Evolutionary conservation across 2,329 filamentous ascomycete species (phyloP), one percentile per base, ranked within the genome.

Genomic region (Didymella arachidicola): DNA sequence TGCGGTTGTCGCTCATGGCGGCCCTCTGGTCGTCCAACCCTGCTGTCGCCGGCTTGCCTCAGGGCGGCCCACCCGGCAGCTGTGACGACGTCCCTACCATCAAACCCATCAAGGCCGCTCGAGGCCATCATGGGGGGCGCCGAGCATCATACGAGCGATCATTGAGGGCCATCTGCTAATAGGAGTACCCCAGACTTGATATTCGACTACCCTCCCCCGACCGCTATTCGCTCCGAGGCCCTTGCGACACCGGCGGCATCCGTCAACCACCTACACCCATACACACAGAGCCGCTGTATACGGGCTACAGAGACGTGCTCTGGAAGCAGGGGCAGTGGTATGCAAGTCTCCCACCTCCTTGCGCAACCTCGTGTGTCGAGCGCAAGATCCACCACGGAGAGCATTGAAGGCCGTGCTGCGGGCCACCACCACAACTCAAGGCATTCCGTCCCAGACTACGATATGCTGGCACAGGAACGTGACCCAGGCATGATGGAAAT

Each of bases 181-280:
- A 59, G 42, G 7, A 51, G 38, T 19, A 7, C 16, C 34, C 39
- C 61, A 74, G 72, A 61, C 59, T 61, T 58, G 54, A 63, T 65
- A 63, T 54, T 59, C 60, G 60, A 53, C 53, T 62, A 58, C 67
- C 67, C 68, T 69, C 25, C 59, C 55, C 65, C 71, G 67, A 68
- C 69, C 69, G 68, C 69, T 65, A 62, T 67, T 66, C 68, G 65
- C 66, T 61, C 64, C 70, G 57, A 67, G 60, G 60, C 70, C 72
- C 66, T 77, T 77, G 74, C 74, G 74, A 78, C 75, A 75, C 74
- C 72, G 74, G 73, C 73, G 68, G 71, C 67, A 69, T 74, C 72
- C 70, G 73, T 73, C 66, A 63, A 63, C 63, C 68, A 59, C 57
- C 64, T 56, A 64, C 65, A 59, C 52, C 18, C 48, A 63, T 51